Evolutionary conservation across 2,329 filamentous ascomycete genomes (phyloP).

Genomic region (Penicillium sp.): DNA sequence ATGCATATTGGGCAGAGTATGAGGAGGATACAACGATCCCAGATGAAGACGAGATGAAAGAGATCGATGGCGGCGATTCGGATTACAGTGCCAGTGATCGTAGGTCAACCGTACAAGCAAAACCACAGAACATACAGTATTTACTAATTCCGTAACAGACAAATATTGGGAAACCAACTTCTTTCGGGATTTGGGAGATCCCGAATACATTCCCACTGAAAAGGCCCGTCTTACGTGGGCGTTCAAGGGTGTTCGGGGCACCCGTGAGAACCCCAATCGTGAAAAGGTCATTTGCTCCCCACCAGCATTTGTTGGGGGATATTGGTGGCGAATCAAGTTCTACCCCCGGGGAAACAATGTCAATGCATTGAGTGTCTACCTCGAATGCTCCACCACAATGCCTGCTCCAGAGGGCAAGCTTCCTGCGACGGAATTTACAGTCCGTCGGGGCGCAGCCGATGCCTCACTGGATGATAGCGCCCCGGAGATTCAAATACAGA

Average conservation of each 20-base stretch:
- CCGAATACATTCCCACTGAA: constrained; percentile 54
- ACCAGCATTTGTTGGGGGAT: constrained; percentile 55
- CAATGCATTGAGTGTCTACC: constrained; percentile 58
- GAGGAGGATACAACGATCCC: constrained; percentile 57
- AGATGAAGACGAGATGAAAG: constrained; percentile 57
- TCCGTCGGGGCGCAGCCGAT: constrained; percentile 40
- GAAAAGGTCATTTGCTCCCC: constrained; percentile 59
- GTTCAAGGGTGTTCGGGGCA: constrained; percentile 59
- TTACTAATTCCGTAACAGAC: constrained; percentile 35
- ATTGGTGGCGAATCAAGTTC: constrained; percentile 66
- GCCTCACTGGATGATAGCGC: constrained; percentile 30
- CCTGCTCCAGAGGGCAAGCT: constrained; percentile 38
- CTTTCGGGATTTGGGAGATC: constrained; percentile 56
- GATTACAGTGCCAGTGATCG: constrained; percentile 56
- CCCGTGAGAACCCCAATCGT: constrained; percentile 58
- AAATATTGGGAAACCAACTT: constrained; percentile 59
- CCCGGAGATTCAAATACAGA: constrained; percentile 34
- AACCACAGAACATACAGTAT: neutral
- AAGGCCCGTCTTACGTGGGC: constrained; percentile 59
- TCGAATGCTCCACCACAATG: constrained; percentile 58
- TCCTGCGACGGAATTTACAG: constrained; percentile 41
- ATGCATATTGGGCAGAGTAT: constrained; percentile 53
- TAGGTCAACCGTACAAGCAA: constrained; percentile 22
- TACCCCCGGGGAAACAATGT: constrained; percentile 61
- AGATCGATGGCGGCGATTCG: constrained; percentile 52